Percentiles rank a stretch among this genome's conserved stretches.
Conservation (phyloP, 148 eudicot species). For the Spergularia bocconei region DNA sequence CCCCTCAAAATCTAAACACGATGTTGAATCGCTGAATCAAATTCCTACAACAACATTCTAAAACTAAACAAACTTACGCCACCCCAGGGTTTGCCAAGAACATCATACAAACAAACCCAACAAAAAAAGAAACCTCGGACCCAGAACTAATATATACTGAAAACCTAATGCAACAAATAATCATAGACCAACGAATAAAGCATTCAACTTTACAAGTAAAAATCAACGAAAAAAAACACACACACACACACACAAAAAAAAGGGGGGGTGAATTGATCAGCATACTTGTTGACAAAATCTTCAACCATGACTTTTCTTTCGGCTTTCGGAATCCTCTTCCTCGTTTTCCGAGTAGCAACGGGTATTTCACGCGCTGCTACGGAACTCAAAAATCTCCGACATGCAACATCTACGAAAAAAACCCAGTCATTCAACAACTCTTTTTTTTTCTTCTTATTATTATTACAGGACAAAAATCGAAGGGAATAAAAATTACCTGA, state of each 20-base stretch:
- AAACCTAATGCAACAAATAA: background rate
- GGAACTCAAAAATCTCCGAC: slow-evolving; percentile 8
- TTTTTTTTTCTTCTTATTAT: too few relatives aligned
- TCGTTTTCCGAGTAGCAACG: background rate
- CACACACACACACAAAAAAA: too few relatives aligned
- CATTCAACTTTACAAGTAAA: too few relatives aligned
- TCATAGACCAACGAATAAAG: background rate
- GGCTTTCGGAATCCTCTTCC: background rate
- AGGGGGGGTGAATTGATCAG: too few relatives aligned
- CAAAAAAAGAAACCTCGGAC: background rate
- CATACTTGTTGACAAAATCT: slow-evolving; percentile 13
- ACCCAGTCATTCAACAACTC: background rate
- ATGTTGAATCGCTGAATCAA: background rate
- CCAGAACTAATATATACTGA: background rate
- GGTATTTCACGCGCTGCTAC: background rate
- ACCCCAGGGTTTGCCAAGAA: background rate
- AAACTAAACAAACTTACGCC: too few relatives aligned
- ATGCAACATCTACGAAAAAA: slow-evolving; percentile 6
- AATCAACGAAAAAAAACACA: background rate
- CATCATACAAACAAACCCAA: background rate
- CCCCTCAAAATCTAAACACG: background rate
- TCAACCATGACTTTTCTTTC: slow-evolving; percentile 8
- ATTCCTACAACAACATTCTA: background rate
- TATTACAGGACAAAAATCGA: too few relatives aligned
- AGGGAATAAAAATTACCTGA: too few relatives aligned